Conservation (phyloP, 768 basidiomycete species). For the Kockovaella imperatae region DNA sequence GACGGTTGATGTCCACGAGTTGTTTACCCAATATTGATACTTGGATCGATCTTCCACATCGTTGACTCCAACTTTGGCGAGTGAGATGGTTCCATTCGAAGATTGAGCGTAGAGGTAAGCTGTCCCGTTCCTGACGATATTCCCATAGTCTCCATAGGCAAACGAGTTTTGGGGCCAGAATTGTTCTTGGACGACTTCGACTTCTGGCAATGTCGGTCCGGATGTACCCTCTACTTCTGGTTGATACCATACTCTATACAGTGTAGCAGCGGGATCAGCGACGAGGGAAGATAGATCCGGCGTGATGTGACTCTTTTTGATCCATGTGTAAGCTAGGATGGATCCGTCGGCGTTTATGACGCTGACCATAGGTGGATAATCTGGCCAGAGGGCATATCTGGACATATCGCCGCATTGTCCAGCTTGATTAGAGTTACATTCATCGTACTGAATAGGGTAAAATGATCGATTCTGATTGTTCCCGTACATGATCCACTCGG, state of each 20-base stretch:
- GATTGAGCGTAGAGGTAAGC: constrained; percentile 1
- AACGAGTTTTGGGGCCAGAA: not conserved
- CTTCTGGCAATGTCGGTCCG: not conserved
- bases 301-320: constrained; percentile 6
- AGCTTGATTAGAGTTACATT: not conserved
- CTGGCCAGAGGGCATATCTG: constrained; percentile 1
- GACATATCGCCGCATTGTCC: not conserved
- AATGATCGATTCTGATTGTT: not conserved
- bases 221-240: not conserved
- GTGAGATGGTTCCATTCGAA: not conserved
- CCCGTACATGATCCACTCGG: not conserved
- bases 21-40: constrained; percentile 6
- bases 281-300: not conserved
- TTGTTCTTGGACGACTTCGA: constrained; percentile 1
- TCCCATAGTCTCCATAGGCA: constrained; percentile 5
- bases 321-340: constrained; percentile 5
- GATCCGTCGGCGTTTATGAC: too few species aligned
- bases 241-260: not conserved
- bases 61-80: constrained; percentile 4
- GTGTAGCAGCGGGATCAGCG: not conserved
- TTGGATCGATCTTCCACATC: not conserved
- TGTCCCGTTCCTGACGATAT: not conserved
- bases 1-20: not conserved
- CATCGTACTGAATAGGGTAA: not conserved
- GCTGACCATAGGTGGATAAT: not conserved